Evolutionary conservation across 805 yeast genomes (phyloP).

Genomic region (Candida mattraensis): DNA sequence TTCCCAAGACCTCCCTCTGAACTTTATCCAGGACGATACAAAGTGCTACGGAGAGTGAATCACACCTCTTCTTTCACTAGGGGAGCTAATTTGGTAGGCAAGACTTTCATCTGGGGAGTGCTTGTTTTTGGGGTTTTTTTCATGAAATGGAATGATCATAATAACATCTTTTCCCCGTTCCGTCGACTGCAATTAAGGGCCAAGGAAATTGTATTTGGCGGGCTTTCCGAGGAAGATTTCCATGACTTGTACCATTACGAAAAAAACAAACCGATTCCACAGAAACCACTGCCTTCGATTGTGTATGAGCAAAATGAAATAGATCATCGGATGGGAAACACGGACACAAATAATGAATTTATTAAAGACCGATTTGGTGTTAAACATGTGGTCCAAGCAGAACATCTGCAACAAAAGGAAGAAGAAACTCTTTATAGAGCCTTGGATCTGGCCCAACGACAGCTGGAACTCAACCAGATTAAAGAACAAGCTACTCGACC

Average conservation of each 20-base stretch:
- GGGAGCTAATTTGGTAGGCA: slow-evolving; percentile 62
- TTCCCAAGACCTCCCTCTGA: slow-evolving; percentile 77
- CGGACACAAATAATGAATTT: slow-evolving; percentile 38
- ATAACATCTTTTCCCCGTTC: slow-evolving; percentile 68
- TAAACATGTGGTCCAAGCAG: slow-evolving; percentile 73
- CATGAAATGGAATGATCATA: slow-evolving; percentile 81
- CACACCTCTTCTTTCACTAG: slow-evolving; percentile 51
- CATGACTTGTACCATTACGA: slow-evolving; percentile 56
- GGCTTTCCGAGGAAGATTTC: slow-evolving; percentile 55
- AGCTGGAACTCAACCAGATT: slow-evolving; percentile 22
- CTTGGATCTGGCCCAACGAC: slow-evolving; percentile 43
- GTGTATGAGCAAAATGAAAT: slow-evolving; percentile 41
- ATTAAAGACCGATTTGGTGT: slow-evolving; percentile 62
- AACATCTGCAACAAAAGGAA: slow-evolving; percentile 62
- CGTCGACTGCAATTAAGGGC: slow-evolving; percentile 59
- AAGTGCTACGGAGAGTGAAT: slow-evolving; percentile 61
- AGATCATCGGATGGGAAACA: slow-evolving; percentile 34
- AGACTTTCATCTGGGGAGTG: slow-evolving; percentile 47
- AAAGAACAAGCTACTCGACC: slow-evolving; percentile 7
- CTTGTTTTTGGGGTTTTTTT: slow-evolving; percentile 65
- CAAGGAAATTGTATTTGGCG: slow-evolving; percentile 55
- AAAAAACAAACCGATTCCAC: slow-evolving; percentile 37
- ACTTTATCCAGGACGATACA: slow-evolving; percentile 75
- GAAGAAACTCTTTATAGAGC: slow-evolving; percentile 57
- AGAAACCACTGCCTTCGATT: slow-evolving; percentile 37